Conservation (phyloP, 2,329 filamentous ascomycete species). For the Ambrosiella cleistominuta region DNA sequence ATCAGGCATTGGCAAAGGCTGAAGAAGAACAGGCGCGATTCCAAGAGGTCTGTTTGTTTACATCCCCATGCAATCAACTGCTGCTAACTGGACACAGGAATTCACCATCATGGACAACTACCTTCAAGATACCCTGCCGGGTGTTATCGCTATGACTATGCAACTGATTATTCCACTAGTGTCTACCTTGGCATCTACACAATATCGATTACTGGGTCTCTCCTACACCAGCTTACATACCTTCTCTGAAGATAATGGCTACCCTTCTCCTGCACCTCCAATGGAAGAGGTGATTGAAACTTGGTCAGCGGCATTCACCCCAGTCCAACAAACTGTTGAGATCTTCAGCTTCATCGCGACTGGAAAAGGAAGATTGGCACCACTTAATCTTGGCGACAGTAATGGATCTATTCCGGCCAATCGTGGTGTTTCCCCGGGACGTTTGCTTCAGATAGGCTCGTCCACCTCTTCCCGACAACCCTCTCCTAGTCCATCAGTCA, state of each 20-base stretch:
- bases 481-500: conserved; percentile 2
- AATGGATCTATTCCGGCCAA: conserved; percentile 7
- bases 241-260: conserved; percentile 50
- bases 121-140: conserved; percentile 53
- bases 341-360: conserved; percentile 43
- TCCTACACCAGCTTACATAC: conserved; percentile 62
- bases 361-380: conserved; percentile 43
- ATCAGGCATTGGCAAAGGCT: conserved; percentile 49
- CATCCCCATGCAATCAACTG: not conserved
- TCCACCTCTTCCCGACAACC: not conserved
- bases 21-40: conserved; percentile 51
- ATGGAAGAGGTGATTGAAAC: conserved; percentile 51
- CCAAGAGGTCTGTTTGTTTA: conserved; percentile 34
- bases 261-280: conserved; percentile 54
- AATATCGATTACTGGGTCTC: conserved; percentile 59
- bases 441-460: not conserved
- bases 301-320: conserved; percentile 47
- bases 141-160: conserved; percentile 51
- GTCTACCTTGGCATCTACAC: conserved; percentile 52
- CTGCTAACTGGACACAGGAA: conserved; percentile 29
- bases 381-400: conserved; percentile 7
- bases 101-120: conserved; percentile 62
- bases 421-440: not conserved
- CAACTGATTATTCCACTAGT: conserved; percentile 58
- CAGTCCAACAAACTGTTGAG: conserved; percentile 50